Base-by-base conservation (phyloP, 805 yeast genomes). In the Metschnikowia colocasiae region DNA sequence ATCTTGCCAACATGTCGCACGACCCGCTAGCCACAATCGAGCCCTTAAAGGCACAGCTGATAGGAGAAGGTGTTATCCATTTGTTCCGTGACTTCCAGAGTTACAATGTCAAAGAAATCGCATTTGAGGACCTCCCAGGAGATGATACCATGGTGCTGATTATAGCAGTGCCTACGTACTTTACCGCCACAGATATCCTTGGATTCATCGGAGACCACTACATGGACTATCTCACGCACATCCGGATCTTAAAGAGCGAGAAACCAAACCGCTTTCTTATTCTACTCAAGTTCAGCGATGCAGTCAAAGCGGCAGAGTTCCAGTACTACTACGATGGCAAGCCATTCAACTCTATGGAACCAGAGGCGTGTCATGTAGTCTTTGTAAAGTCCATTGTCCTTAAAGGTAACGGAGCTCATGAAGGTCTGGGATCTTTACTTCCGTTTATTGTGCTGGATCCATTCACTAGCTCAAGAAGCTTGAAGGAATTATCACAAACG, bases 91-190 rank as follows among this genome's bases (percentile, higher is more conserved):
- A 82, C 45, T 74, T 75, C 19, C 54, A 50, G 18, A 43, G 23
- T 19, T 31, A 30, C 10, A 67, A 3, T 10, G 33, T 31, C 2
- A 18, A 12, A 5, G 30, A 45, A 6, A 16, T 25, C 9, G 41
- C 47, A 20, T 38, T 45, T 8, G 47, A 38, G 32, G 40, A 50
- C 2, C 53, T 48, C 22, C 56, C 53, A 10, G 81, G 81, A 0
- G 85, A 82, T 59, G 81, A 77, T 30, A 78, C 89, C 1, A 84
- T 85, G 67, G 79, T 87, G 3, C 82, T 92, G 1, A 85, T 89
- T 16, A 64, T 89, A n/a, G 90, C 95, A 0, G 83, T 90, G 0
- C 97, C 97, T 0, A 81, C 86, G 9, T 91, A 90, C 61, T 84
- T 90, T 63, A 83, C 95, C 0, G 87, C 92, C 0, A 84, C 89